Base-by-base conservation (phyloP, 441 rosid genomes). In the Melastoma candidum region DNA sequence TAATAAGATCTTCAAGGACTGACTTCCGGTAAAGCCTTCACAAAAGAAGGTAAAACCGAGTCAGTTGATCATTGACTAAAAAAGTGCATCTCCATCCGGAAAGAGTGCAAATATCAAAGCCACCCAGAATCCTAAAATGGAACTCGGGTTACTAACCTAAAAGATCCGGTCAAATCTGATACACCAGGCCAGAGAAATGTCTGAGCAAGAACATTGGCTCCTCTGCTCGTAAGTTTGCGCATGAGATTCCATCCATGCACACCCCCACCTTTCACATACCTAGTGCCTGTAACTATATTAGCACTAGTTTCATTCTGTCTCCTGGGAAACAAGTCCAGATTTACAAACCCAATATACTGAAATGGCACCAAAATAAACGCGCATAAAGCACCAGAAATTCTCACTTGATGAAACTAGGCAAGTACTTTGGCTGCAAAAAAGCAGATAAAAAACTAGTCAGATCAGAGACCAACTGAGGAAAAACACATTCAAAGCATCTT, bases 111-210 rank as follows among this genome's bases (percentile, higher is more conserved):
- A 47, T 25, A 26, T 7, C 46, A 29, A 51, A 43, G 41, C 41
- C 41, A 8, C 41, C 41, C 7, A 8, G 41, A 17, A 12, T 32
- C 24, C 32, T 39, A 46, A 12, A 44, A 5, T 17, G 11, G 44
- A 29, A 44, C 26, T 36, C 13, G 46, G 59, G 46, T 47, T 62
- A 66, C 32, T 49, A 74, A 93, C 99, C 90, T 79, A 75, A 89
- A 89, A 53, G 99, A 93, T 46, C 99, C 96, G 13, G 99, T 93
- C 68, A 93, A 74, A 67, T 93, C 97, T 7, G 95, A 93, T 45
- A 93, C 99, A 74, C 89, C 97, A 57, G 96, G 99, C 99, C 99
- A 93, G 49, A 93, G 66, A 58, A 93, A 73, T 48, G 99, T 93
- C 26, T 89, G 96, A 29, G 97, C 99, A 51, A 93, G 95, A 59